Conservation (phyloP, 2,329 filamentous ascomycete genomes). For the Cryphonectria parasitica region DNA sequence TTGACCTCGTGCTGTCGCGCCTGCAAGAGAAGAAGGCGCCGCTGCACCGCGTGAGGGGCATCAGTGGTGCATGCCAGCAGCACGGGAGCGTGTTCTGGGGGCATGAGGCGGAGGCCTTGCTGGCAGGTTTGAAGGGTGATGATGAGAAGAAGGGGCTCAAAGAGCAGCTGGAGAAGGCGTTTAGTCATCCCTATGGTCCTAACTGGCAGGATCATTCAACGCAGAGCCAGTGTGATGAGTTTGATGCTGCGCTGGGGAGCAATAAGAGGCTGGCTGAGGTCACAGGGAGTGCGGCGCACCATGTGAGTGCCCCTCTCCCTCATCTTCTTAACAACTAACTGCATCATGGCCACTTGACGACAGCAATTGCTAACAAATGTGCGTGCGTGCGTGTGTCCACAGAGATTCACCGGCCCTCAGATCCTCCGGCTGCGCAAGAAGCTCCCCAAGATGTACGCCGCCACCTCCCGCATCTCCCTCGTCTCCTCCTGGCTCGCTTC, state of each 20-base stretch:
- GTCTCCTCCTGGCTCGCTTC: conserved; percentile 96
- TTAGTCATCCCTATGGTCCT: conserved; percentile 85
- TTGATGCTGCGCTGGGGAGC: conserved; percentile 73
- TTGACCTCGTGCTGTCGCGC: conserved; percentile 80
- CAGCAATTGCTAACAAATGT: neutral
- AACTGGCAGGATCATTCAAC: conserved; percentile 99
- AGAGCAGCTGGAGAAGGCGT: conserved; percentile 72
- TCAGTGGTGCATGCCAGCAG: conserved; percentile 94
- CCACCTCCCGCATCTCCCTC: conserved; percentile 84
- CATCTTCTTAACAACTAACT: too few relatives aligned
- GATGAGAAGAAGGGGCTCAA: conserved; percentile 66
- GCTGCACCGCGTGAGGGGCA: conserved; percentile 74
- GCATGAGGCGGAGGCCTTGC: conserved; percentile 64
- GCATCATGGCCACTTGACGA: neutral
- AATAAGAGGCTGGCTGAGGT: conserved; percentile 71
- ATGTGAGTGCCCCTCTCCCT: conserved; percentile 56
- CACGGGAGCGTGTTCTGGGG: conserved; percentile 98
- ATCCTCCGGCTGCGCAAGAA: conserved; percentile 86
- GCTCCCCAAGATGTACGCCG: conserved; percentile 78
- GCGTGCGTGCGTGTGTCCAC: conserved; percentile 8
- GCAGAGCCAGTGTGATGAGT: conserved; percentile 86
- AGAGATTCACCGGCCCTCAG: conserved; percentile 97
- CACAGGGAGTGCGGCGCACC: conserved; percentile 93
- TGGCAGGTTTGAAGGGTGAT: conserved; percentile 54
- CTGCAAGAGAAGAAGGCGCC: conserved; percentile 72